Evolutionary conservation across 2,329 filamentous ascomycete species (phyloP).

Genomic region (Colletotrichum godetiae): DNA sequence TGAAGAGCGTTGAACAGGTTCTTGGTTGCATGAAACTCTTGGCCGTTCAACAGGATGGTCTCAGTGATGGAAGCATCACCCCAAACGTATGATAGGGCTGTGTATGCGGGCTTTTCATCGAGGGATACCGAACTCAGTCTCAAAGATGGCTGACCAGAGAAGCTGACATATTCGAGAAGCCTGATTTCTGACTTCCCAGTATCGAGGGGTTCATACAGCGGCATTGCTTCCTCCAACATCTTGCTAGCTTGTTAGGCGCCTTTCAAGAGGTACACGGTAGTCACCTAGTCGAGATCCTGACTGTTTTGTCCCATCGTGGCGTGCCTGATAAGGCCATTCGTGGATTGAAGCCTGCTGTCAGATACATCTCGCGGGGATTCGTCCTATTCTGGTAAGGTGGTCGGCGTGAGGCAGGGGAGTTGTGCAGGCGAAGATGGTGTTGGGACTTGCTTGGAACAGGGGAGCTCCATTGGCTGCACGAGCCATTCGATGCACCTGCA

Average conservation of each 20-base stretch:
- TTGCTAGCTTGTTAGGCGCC: background rate
- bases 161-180: conserved; percentile 1
- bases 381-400: background rate
- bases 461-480: conserved; percentile 3
- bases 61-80: background rate
- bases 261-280: background rate
- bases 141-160: background rate
- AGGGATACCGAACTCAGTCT: background rate
- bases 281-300: background rate
- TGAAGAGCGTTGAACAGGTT: background rate
- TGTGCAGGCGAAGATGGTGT: background rate
- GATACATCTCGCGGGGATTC: background rate
- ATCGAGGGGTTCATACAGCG: background rate
- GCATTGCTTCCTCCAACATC: background rate
- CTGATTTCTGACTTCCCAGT: background rate
- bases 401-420: background rate
- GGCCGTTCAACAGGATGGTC: background rate
- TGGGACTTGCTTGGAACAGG: background rate
- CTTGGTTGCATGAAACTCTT: background rate
- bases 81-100: background rate
- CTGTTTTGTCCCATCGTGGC: too few relatives aligned
- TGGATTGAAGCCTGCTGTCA: background rate
- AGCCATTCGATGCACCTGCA: background rate
- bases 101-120: background rate
- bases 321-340: background rate